phyloP scores from a whole-genome alignment of 495 filamentous ascomycete species.

The Trichoderma gamsii region DNA sequence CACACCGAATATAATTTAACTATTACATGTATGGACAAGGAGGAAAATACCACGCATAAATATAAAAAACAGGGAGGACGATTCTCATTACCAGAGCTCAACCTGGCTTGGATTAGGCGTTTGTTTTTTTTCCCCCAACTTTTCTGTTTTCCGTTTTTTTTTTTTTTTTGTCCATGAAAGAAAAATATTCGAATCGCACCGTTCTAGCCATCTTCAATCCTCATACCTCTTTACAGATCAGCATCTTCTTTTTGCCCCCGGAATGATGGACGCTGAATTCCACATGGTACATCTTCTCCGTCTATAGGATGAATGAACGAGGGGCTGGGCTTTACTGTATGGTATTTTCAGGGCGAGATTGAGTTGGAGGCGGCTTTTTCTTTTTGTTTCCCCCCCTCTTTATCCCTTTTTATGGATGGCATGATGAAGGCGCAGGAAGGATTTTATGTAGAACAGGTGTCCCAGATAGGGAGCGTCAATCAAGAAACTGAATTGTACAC shows the following conservation, averaged over 20 bases:
- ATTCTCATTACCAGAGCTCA: conserved; percentile 7
- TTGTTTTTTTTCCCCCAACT: background rate
- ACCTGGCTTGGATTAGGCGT: conserved; percentile 7
- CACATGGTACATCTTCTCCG: background rate
- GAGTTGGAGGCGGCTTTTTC: background rate
- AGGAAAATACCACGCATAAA: background rate
- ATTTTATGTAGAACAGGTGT: background rate
- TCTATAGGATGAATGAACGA: background rate
- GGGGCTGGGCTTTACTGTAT: background rate
- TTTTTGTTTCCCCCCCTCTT: no score
- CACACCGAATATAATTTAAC: background rate
- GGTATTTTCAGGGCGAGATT: background rate
- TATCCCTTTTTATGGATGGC: background rate
- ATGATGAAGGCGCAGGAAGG: background rate
- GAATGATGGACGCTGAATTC: background rate
- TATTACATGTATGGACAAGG: background rate
- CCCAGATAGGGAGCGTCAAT: background rate
- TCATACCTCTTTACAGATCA: no score
- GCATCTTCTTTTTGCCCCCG: background rate
- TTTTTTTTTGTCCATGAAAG: background rate
- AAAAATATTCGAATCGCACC: no score
- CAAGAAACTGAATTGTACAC: background rate
- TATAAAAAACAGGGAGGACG: background rate
- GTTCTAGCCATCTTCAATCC: no score
- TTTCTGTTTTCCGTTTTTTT: background rate